Conservation (phyloP, 1,284 basidiomycete genomes). For the Heterobasidion parviporum region DNA sequence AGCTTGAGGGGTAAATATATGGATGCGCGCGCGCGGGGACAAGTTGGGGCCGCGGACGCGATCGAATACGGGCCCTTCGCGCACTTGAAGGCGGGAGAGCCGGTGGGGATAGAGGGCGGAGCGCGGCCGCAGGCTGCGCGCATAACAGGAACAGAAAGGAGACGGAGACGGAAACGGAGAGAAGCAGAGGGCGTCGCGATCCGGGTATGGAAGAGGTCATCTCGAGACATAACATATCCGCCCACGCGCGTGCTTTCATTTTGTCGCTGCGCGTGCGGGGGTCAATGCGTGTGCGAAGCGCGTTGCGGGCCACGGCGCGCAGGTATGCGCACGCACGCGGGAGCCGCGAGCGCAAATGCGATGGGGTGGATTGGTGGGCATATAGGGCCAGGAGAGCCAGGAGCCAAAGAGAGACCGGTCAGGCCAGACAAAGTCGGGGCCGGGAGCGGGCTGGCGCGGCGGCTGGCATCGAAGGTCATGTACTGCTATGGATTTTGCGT, state of each 20-base stretch:
- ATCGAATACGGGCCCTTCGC: no score
- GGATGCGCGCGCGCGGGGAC: background rate
- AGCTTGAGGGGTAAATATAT: background rate
- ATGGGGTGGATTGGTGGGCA: background rate
- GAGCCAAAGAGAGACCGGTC: background rate
- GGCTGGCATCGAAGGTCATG: background rate
- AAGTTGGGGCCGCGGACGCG: background rate
- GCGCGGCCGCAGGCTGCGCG: background rate
- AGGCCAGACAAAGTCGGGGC: background rate
- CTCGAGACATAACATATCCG: background rate
- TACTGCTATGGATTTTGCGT: constrained; percentile 15
- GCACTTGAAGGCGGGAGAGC: background rate
- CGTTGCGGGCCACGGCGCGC: background rate
- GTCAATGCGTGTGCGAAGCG: background rate
- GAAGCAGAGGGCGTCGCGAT: background rate
- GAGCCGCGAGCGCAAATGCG: background rate
- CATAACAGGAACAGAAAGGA: no score
- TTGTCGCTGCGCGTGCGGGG: background rate
- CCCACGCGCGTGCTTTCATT: no score
- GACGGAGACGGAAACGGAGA: background rate
- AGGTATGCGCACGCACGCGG: background rate
- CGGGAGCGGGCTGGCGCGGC: no score
- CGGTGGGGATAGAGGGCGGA: background rate
- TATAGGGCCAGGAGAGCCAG: background rate
- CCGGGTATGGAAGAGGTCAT: background rate